phyloP scores from a whole-genome alignment of 352 stramenopile genomes.

The Phytophthora podocarpi region DNA sequence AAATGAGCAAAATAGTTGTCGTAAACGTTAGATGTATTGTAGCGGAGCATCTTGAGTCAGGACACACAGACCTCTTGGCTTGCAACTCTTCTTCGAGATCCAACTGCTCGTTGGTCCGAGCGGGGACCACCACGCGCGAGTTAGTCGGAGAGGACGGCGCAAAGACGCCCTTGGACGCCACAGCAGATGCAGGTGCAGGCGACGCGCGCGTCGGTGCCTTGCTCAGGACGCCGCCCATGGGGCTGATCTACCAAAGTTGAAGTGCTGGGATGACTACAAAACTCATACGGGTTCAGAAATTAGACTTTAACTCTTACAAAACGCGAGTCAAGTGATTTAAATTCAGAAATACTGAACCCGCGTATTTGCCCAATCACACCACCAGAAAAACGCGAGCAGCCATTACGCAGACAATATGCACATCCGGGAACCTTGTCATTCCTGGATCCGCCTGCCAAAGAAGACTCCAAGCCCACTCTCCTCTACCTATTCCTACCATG shows the following conservation, averaged over 20 bases:
- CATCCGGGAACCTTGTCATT: slow-evolving; percentile 15
- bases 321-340: not conserved
- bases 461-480: not conserved
- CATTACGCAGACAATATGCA: too few relatives aligned
- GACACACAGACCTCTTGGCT: slow-evolving; percentile 41
- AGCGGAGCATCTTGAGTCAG: not conserved
- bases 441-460: slow-evolving; percentile 9
- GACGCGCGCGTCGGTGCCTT: too few relatives aligned
- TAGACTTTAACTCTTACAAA: slow-evolving; percentile 24
- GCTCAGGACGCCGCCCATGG: slow-evolving; percentile 53
- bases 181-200: too few relatives aligned
- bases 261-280: slow-evolving; percentile 5
- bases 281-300: slow-evolving; percentile 17
- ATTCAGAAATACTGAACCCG: slow-evolving; percentile 3
- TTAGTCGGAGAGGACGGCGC: slow-evolving; percentile 22
- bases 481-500: slow-evolving; percentile 40
- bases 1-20: not conserved
- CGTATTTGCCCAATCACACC: slow-evolving; percentile 13
- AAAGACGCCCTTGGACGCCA: slow-evolving; percentile 25
- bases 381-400: slow-evolving; percentile 14
- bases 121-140: slow-evolving; percentile 22
- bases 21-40: slow-evolving; percentile 1
- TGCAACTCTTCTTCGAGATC: slow-evolving; percentile 65
- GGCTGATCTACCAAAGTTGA: too few relatives aligned
- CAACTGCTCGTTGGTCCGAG: slow-evolving; percentile 46